phyloP scores from a whole-genome alignment of 83 land plant genomes.

The Larix sibirica region DNA sequence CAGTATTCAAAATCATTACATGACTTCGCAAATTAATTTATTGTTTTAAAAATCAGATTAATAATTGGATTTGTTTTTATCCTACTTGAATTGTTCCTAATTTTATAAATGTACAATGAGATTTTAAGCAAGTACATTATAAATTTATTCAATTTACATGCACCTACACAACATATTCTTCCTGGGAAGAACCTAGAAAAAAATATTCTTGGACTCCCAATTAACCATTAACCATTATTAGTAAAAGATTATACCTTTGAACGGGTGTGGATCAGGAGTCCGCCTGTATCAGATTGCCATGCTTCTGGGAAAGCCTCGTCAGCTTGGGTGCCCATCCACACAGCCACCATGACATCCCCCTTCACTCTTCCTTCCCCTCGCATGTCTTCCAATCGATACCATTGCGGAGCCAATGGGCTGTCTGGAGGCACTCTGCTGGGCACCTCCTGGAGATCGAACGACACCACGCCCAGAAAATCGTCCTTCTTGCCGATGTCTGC shows the following conservation, averaged over 20 bases:
- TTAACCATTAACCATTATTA: too few relatives aligned
- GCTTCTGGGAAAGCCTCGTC: conserved; percentile 87
- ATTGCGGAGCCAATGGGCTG: conserved; percentile 84
- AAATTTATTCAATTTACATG: too few relatives aligned
- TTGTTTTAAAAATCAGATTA: too few relatives aligned
- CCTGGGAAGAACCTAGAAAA: too few relatives aligned
- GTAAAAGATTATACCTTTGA: conserved; percentile 41
- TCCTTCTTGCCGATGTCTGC: conserved; percentile 26
- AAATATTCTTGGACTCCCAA: too few relatives aligned
- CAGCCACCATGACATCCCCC: conserved; percentile 83
- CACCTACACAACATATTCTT: too few relatives aligned
- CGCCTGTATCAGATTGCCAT: conserved; percentile 80
- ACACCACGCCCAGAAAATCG: conserved; percentile 70
- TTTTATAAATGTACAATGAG: too few relatives aligned
- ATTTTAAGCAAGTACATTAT: too few relatives aligned
- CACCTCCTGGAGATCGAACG: conserved; percentile 72
- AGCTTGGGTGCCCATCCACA: conserved; percentile 94
- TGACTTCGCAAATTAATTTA: too few relatives aligned
- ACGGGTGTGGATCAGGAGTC: conserved; percentile 48
- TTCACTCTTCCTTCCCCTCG: conserved; percentile 24
- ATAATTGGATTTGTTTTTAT: too few relatives aligned
- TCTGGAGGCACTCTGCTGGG: conserved; percentile 80
- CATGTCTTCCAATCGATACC: conserved; percentile 78
- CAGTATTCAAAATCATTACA: too few relatives aligned
- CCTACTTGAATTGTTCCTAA: too few relatives aligned